Base-by-base conservation (phyloP, 2,329 filamentous ascomycete genomes). In the Tolypocladium pustulatum region DNA sequence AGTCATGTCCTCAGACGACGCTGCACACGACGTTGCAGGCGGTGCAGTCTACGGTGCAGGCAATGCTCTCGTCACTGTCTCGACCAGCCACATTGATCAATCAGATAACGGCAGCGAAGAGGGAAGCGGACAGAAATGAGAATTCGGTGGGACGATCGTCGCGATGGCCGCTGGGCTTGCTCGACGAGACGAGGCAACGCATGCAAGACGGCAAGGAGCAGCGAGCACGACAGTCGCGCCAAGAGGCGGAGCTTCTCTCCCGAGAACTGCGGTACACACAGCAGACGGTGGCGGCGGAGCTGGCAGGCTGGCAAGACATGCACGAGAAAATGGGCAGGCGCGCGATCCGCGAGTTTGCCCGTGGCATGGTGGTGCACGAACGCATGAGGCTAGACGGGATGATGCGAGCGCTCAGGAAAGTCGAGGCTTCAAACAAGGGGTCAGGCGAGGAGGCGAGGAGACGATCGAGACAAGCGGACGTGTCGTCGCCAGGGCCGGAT, bases 291-390 rank as follows among this genome's bases (percentile, higher is more conserved):
- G 93, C 95, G 8, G 82, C 85, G 1, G 94, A 99, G 75, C 73
- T 99, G 58, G 94, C 94, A 0, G 91, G 90, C 20, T 99, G 94
- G 91, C 92, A 96, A 68, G 91, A 95, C 46, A 84, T 91, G 76
- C 86, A 96, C 67, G 90, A 91, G 64, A 84, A 83, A 66, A 85
- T 90, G 75, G 91, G 89, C 1, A 78, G 86, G 61, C 82, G 82
- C 60, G 89, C 90, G 34, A 82, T 97, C 61, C 84, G 81, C 63
- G 85, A 91, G 54, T 83, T 96, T 65, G 93, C 89, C 22, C 82
- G 80, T 67, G 84, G 84, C 37, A 91, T 92, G 81, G 78, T 97
- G 32, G 83, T 96, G 4, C 81, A 83, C 57, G 94, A 99, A 75
- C 83, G 82, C 63, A 88, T 89, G 68, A 82, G 89, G 64, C 75